Evolutionary conservation across 2,329 filamentous ascomycete genomes (phyloP), one percentile per base, ranked within the genome.

Genomic region (Cladophialophora carrionii): DNA sequence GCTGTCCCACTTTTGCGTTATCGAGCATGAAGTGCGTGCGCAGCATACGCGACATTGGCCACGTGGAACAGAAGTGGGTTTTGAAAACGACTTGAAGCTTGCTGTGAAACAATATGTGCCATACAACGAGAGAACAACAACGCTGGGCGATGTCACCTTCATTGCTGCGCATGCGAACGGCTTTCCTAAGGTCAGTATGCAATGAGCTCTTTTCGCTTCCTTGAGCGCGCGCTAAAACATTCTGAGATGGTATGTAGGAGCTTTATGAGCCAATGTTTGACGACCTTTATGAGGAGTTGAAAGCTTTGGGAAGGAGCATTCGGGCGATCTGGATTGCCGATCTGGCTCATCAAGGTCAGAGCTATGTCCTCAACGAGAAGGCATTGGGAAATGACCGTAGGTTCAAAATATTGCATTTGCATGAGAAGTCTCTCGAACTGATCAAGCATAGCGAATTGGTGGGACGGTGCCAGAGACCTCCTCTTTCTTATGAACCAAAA

Each of bases 201-300:
- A 22, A 54, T 54, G 46, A n/a, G 17, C 9, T 31, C 32, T 20
- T 14, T 29, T 22, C 6, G 57, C 29, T 3, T 14, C 26, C 22
- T 7, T 51, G n/a, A 20, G 22, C n/a, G 31, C 31, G 22, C n/a
- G 31, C 31, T 9, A 3, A 22, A n/a, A 24, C 20, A 12, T 20
- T 37, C 22, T 46, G 20, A 34, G 34, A 34, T n/a, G 9, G 41
- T 34, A 22, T 22, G 34, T 68, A 92, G 90, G 94, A 98, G 81
- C 78, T 97, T 1, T 97, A 97, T 74, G 93, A 97, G 73, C 90
- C 94, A 0, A 80, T 97, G 0, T 97, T 92, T 90, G 91, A 94
- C 65, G 91, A 96, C 58, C 80, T 97, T 1, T 81, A 90, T 71
- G 78, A 82, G 20, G 79, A 82, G 20, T 80, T 88, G 5, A 83